Conservation (phyloP, 257 asterid genomes). For the Anisodus tanguticus region DNA sequence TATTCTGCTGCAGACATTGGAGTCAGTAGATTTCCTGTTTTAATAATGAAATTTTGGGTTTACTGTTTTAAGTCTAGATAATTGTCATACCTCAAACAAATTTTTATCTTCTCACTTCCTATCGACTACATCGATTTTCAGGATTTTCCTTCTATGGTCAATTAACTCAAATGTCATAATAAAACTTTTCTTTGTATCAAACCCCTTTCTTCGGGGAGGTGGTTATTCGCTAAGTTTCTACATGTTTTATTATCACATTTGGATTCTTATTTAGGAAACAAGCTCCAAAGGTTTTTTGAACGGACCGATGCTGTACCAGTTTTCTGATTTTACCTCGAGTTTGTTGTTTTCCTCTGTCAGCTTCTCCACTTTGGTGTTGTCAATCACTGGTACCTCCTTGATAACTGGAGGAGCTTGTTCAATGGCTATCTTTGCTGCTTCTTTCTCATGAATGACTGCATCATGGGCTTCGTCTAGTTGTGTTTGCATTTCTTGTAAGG, state of each 20-base stretch:
- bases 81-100: neutral
- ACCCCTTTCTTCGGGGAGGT: neutral
- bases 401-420: constrained; percentile 94
- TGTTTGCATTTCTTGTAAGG: constrained; percentile 66
- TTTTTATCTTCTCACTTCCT: neutral
- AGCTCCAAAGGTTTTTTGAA: neutral
- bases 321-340: constrained; percentile 65
- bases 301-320: neutral
- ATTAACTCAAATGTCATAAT: no score
- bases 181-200: neutral
- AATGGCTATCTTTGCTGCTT: constrained; percentile 83
- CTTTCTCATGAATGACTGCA: constrained; percentile 71
- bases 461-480: constrained; percentile 77
- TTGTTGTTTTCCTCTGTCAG: constrained; percentile 70
- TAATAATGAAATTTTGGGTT: neutral
- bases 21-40: constrained; percentile 16
- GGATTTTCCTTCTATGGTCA: constrained; percentile 2
- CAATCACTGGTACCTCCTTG: constrained; percentile 83
- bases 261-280: neutral
- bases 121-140: constrained; percentile 18
- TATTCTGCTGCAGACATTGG: neutral
- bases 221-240: neutral
- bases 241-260: neutral
- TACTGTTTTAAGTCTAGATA: neutral
- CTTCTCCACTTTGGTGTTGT: constrained; percentile 76